Evolutionary conservation across 371 early-diverging fungal genomes (phyloP).

Genomic region (Syncephalastrum racemosum): DNA sequence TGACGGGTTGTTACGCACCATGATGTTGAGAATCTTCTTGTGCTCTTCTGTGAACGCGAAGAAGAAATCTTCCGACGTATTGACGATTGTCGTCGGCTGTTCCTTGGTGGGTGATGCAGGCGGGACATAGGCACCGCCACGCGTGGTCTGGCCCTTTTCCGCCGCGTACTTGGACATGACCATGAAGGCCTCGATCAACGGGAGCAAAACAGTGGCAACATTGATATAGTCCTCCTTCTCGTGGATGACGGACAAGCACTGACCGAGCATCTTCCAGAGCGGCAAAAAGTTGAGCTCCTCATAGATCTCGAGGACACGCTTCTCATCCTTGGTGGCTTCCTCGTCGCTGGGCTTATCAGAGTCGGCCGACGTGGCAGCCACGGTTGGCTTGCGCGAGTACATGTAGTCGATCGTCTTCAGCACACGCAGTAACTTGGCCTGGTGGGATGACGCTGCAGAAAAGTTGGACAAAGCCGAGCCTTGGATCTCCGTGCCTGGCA

Average conservation of each 20-base stretch:
- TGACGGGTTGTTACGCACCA: slow-evolving; percentile 96
- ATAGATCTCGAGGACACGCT: slow-evolving; percentile 66
- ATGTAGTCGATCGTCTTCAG: slow-evolving; percentile 93
- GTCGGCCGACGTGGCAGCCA: slow-evolving; percentile 15
- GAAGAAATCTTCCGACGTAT: slow-evolving; percentile 73
- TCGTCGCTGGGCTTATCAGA: slow-evolving; percentile 26
- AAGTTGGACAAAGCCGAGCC: slow-evolving; percentile 65
- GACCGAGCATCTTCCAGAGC: slow-evolving; percentile 84
- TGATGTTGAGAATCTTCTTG: slow-evolving; percentile 93
- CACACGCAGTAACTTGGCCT: slow-evolving; percentile 90
- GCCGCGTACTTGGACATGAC: slow-evolving; percentile 84
- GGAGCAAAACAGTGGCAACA: slow-evolving; percentile 91
- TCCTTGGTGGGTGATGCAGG: slow-evolving; percentile 25
- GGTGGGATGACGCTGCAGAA: slow-evolving; percentile 83
- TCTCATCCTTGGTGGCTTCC: slow-evolving; percentile 39
- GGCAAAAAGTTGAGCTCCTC: slow-evolving; percentile 68
- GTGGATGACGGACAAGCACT: slow-evolving; percentile 70
- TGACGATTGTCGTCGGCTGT: slow-evolving; percentile 18
- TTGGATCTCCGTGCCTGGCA: slow-evolving; percentile 66
- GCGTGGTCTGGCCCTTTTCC: slow-evolving; percentile 26
- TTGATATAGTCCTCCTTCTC: slow-evolving; percentile 81
- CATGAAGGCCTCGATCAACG: slow-evolving; percentile 96
- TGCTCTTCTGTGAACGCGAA: slow-evolving; percentile 91
- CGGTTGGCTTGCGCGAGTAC: slow-evolving; percentile 47
- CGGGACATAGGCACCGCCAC: slow-evolving; percentile 8